Evolutionary conservation across 306 rosid species (phyloP).

Genomic region (Hippophae tibetana): DNA sequence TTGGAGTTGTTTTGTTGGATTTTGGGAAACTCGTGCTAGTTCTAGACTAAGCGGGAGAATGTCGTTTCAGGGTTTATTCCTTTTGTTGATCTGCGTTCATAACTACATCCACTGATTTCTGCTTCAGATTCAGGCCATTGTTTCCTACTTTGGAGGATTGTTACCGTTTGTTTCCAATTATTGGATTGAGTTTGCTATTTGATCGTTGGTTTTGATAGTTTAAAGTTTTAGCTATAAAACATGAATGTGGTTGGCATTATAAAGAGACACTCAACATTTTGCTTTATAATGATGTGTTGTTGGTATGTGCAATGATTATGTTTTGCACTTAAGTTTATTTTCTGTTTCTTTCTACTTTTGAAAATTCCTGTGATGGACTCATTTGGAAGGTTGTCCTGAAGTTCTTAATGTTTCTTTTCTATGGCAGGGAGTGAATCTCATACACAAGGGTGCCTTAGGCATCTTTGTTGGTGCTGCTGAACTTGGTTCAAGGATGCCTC

Average conservation of each 20-base stretch:
- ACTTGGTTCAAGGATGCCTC: slow-evolving; percentile 51
- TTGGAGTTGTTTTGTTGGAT: neutral
- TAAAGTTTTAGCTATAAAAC: slow-evolving; percentile 2
- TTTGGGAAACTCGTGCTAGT: neutral
- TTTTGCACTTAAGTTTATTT: neutral
- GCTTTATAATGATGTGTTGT: neutral
- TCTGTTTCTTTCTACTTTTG: neutral
- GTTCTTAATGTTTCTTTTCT: slow-evolving; percentile 18
- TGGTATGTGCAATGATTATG: neutral
- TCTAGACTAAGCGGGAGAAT: neutral
- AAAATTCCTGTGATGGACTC: neutral
- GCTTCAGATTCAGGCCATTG: neutral
- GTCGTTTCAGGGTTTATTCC: neutral
- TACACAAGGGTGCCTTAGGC: neutral
- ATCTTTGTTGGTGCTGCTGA: neutral
- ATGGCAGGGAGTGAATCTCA: slow-evolving; percentile 20
- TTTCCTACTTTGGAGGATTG: neutral
- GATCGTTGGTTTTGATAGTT: neutral
- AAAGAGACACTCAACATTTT: neutral
- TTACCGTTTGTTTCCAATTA: neutral
- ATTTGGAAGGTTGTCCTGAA: slow-evolving; percentile 15
- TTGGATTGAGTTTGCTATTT: neutral
- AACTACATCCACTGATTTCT: neutral
- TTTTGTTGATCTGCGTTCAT: neutral
- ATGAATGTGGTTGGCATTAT: neutral